Percentiles rank a stretch among this genome's conserved stretches.
Evolutionary conservation across 202 grass and related monocot species (phyloP).

Genomic region (Panicum virgatum): DNA sequence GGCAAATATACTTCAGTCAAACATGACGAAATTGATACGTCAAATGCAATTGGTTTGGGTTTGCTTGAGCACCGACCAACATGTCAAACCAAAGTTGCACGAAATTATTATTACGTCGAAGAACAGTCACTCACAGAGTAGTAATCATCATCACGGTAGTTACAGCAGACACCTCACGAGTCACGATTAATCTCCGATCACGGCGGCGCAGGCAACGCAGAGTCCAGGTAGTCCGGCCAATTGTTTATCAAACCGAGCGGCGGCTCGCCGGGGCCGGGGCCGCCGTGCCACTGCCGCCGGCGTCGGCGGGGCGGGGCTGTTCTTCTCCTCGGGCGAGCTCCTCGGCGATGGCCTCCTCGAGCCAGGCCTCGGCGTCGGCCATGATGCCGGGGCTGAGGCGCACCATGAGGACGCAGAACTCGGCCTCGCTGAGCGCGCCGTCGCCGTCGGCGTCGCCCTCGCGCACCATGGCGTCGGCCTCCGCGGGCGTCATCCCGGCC

Average conservation of each 20-base stretch:
- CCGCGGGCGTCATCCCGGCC: conserved; percentile 55
- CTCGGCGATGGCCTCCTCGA: conserved; percentile 57
- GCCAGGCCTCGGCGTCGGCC: conserved; percentile 57
- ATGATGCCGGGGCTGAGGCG: conserved; percentile 83
- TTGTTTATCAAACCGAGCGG: background rate
- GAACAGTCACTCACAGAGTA: too few species aligned
- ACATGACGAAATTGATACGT: too few species aligned
- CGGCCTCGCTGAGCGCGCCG: conserved; percentile 68
- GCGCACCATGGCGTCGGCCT: conserved; percentile 76
- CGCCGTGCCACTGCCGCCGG: background rate
- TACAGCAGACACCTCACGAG: too few species aligned
- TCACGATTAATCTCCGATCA: too few species aligned
- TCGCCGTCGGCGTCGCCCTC: conserved; percentile 80
- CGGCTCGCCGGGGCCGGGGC: background rate
- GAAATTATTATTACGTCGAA: too few species aligned
- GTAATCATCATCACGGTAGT: too few species aligned
- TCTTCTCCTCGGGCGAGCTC: conserved; percentile 3
- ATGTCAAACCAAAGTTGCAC: too few species aligned
- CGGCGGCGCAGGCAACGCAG: too few species aligned
- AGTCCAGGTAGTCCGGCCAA: background rate
- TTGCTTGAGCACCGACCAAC: too few species aligned
- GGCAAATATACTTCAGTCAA: too few species aligned
- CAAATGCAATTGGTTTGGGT: too few species aligned
- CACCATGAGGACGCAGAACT: conserved; percentile 97
- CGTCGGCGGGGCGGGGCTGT: background rate